Conservation (phyloP, 176 grass and related monocot genomes). For the Paspalum vaginatum region DNA sequence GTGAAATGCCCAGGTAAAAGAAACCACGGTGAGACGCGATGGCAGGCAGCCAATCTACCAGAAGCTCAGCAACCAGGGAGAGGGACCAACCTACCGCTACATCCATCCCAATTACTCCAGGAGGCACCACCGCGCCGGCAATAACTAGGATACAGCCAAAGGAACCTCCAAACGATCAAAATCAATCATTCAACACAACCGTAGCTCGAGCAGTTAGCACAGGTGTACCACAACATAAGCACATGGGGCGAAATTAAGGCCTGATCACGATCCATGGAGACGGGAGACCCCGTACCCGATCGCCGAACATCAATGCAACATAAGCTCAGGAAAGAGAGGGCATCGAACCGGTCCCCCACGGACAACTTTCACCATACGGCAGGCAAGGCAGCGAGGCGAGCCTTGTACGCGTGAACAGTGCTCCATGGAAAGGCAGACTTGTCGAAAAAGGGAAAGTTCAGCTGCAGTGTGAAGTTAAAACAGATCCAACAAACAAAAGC, state of each 20-base stretch:
- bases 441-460: not conserved
- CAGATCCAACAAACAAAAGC: not conserved
- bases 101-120: not conserved
- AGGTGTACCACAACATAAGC: conserved; percentile 39
- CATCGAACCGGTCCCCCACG: not conserved
- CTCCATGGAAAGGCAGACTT: not conserved
- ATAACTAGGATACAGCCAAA: not conserved
- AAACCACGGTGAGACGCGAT: no score
- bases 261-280: not conserved
- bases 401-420: not conserved
- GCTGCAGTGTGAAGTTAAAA: conserved; percentile 1
- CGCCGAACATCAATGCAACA: conserved; percentile 6
- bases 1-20: not conserved
- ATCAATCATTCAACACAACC: conserved; percentile 1
- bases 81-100: not conserved
- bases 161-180: not conserved
- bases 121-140: conserved; percentile 4
- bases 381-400: not conserved
- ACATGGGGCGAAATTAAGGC: not conserved
- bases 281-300: not conserved
- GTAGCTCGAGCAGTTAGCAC: conserved; percentile 22
- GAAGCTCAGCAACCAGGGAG: not conserved
- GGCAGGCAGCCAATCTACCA: not conserved
- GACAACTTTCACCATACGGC: conserved; percentile 17
- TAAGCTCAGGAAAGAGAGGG: not conserved